Base-by-base conservation (phyloP, 352 stramenopile genomes). In the Thraustochytrium striatum region DNA sequence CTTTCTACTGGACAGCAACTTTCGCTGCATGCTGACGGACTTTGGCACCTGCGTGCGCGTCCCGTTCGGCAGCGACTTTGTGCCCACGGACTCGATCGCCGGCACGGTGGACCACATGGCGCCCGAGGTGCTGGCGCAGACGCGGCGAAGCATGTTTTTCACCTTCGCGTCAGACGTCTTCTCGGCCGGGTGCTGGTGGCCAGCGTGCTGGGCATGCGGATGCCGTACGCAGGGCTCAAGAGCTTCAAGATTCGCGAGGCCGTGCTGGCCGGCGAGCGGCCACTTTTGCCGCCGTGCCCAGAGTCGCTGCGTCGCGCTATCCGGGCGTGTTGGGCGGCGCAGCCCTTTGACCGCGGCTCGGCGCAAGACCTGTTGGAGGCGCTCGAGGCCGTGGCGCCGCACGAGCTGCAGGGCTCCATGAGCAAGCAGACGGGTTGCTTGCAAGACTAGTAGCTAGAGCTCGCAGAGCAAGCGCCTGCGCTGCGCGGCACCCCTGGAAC, bases 1-100 rank as follows among this genome's bases (percentile, higher is more conserved):
- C 69, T 91, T 90, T 59, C 72, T 91, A 7, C 78, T 91, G 2
- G 87, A 90, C 25, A 80, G 79, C 16, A 73, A 85, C 21, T 84
- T 83, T 39, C 84, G 73, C 35, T 85, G 87, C 58, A 91, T 87
- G 57, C 81, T 89, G 38, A 88, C 86, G 30, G 86, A 90, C 52
- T 90, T 90, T 83, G 86, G 86, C 21, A 55, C 47, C 25, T 55
- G 47, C 47, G 47, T 55, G 16, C 47, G 47, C 16, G 25, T 55
- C 25, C 47, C 47, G 16, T 25, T 16, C 47, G 47, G 25, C 47
- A 16, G 25, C 16, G 16, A 55, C 16, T 55, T 55, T 55, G 47
- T 55, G 25, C 47, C 16, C 16, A 55, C 47, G 16, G 47, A 55
- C 47, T 55, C 47, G 25, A 55, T 55, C 47, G 47, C 47, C 25